These are phyloP conservation scores for Aspergillus cavernicola DNA, from an alignment of 495 filamentous ascomycete species.

Conservation along the genomic window DNA sequence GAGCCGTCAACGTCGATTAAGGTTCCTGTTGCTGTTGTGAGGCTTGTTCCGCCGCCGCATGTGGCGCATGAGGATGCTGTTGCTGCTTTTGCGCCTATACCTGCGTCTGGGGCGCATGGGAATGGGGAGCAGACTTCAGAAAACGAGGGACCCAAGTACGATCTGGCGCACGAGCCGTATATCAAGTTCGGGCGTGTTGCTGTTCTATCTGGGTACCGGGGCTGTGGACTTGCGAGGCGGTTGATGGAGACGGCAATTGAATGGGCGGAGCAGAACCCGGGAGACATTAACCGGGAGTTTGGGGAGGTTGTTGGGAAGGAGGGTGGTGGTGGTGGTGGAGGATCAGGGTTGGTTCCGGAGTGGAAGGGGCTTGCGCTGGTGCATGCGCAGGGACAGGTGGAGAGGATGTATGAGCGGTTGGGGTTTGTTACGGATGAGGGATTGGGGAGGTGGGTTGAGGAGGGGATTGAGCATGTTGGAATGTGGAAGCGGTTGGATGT, in stretches of 20 bases:
- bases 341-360: constrained; percentile 20
- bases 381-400: constrained; percentile 67
- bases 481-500: constrained; percentile 57
- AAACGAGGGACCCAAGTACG: too few species aligned
- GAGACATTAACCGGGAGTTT: constrained; percentile 36
- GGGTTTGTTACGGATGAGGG: constrained; percentile 68
- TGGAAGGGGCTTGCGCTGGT: constrained; percentile 71
- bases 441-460: constrained; percentile 77
- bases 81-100: neutral
- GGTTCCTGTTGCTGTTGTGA: constrained; percentile 59
- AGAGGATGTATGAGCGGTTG: constrained; percentile 55
- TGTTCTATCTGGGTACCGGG: constrained; percentile 8
- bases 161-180: constrained; percentile 71
- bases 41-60: constrained; percentile 65
- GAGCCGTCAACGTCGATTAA: neutral
- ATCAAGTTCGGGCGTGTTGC: constrained; percentile 31
- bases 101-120: neutral
- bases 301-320: constrained; percentile 44
- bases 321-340: constrained; percentile 14
- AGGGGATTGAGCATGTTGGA: constrained; percentile 79
- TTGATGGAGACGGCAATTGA: constrained; percentile 58
- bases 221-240: constrained; percentile 26
- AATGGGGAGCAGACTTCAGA: neutral
- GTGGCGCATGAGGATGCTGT: neutral
- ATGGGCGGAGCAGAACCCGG: constrained; percentile 58